Conservation (phyloP, 768 basidiomycete species). For the Lentinula boryana region DNA sequence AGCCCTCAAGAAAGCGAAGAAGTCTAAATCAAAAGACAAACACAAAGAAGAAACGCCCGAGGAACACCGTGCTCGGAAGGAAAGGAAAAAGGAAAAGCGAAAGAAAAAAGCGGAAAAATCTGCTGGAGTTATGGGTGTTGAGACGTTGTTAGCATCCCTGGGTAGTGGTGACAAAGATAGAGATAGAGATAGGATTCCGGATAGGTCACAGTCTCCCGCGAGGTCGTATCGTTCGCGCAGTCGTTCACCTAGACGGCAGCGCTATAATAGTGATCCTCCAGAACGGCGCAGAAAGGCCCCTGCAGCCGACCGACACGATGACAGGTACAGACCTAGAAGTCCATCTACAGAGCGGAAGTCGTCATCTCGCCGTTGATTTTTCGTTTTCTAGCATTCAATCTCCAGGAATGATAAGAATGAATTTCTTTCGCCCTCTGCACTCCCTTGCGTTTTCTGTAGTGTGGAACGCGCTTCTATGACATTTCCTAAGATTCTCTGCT, state of each 20-base stretch:
- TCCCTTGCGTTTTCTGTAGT: too few species aligned
- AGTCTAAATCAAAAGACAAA: slow-evolving; percentile 54
- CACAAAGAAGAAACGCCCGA: slow-evolving; percentile 75
- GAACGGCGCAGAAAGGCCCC: neutral
- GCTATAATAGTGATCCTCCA: slow-evolving; percentile 7
- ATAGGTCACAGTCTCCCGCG: neutral
- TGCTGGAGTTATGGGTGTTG: slow-evolving; percentile 58
- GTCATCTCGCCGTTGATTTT: neutral
- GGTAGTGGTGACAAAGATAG: slow-evolving; percentile 21
- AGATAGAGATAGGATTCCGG: slow-evolving; percentile 4
- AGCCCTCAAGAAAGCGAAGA: slow-evolving; percentile 51
- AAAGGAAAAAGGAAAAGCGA: slow-evolving; percentile 66
- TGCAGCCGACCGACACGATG: neutral
- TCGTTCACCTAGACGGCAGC: slow-evolving; percentile 17
- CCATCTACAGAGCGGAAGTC: neutral
- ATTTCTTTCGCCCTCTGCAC: too few species aligned
- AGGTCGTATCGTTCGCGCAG: slow-evolving; percentile 10
- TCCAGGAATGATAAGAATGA: neutral
- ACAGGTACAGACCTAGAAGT: neutral
- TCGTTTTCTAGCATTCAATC: neutral
- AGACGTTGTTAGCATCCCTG: slow-evolving; percentile 54
- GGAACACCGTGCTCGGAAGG: slow-evolving; percentile 71
- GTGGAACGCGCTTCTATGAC: too few species aligned
- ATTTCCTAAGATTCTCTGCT: too few species aligned
- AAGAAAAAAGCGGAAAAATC: slow-evolving; percentile 50